Base-by-base conservation (phyloP, 441 rosid genomes). In the Cnidoscolus chayamansa region DNA sequence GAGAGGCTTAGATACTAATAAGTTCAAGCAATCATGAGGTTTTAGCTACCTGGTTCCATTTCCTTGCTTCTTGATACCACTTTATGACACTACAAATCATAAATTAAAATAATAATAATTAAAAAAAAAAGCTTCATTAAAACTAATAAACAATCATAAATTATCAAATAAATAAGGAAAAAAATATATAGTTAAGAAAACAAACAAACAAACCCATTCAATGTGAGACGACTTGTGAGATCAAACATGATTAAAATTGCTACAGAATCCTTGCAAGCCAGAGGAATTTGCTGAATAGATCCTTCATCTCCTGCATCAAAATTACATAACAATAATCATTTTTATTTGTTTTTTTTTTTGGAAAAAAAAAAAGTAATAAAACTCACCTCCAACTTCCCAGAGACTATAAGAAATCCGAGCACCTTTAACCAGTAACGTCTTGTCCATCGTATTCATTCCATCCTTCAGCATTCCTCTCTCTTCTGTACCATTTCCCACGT, bases 211-310 rank as follows among this genome's bases (percentile, higher is more conserved):
- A 12, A 91, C 92, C 87, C 80, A 53, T 86, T 87, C 68, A 92
- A 77, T 0, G 94, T 90, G 72, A 91, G 80, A 35, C 96, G 89
- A 71, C 95, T 89, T 4, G 93, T 89, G 11, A 89, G 84, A 79
- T 87, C 96, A 73, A 86, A 92, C 97, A 92, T 87, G 78, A 92
- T 82, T 63, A 90, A 80, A 75, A 90, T 88, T 8, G 97, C 97
- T 37, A 88, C 88, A 35, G 97, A 88, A 78, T 89, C 96, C 71
- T 82, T 84, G 78, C 97, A 92, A 57, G 90, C 91, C 53, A 72
- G 30, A 2, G 94, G 88, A 73, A 94, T 80, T 30, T 83, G 86
- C 70, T 82, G 81, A 63, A 55, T 45, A 48, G 80, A 82, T 72
- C 79, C 87, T 47, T 81, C 84, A 72, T 70, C 87, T 47, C 97